Percentiles rank a stretch among this genome's conserved stretches.
phyloP scores from a whole-genome alignment of 2,329 filamentous ascomycete species.

The Coniosporium tulheliwenetii region DNA sequence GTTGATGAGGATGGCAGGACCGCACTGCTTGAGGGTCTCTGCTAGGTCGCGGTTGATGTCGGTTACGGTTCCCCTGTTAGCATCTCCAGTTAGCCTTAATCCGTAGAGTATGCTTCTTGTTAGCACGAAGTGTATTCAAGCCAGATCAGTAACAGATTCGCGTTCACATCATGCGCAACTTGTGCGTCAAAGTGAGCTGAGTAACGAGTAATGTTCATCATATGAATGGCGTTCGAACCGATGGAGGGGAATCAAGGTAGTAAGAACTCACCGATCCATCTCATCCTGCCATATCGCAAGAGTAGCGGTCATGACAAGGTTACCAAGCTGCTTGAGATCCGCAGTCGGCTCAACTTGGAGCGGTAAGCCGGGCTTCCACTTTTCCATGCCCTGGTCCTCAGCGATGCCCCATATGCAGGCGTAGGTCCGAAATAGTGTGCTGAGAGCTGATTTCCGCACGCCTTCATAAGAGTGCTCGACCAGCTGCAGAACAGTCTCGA shows the following conservation, averaged over 20 bases:
- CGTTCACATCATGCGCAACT: constrained; percentile 76
- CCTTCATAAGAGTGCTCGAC: constrained; percentile 85
- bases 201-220: constrained; percentile 91
- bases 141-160: constrained; percentile 43
- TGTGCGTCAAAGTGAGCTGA: constrained; percentile 99
- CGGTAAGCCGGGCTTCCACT: constrained; percentile 82
- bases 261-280: constrained; percentile 67
- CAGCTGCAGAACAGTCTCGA: constrained; percentile 66
- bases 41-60: constrained; percentile 92
- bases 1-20: constrained; percentile 67
- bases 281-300: constrained; percentile 80
- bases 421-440: constrained; percentile 86
- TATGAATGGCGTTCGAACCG: constrained; percentile 20
- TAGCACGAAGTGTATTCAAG: constrained; percentile 2
- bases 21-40: constrained; percentile 78
- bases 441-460: constrained; percentile 79
- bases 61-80: constrained; percentile 62
- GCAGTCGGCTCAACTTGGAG: constrained; percentile 62
- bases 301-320: constrained; percentile 72
- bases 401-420: constrained; percentile 79
- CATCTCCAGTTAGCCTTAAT: constrained; percentile 25
- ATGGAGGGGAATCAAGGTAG: constrained; percentile 3
- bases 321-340: constrained; percentile 71
- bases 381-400: constrained; percentile 60
- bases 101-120: constrained; percentile 2